Conservation (phyloP, 441 rosid genomes). For the Theobroma grandiflorum region DNA sequence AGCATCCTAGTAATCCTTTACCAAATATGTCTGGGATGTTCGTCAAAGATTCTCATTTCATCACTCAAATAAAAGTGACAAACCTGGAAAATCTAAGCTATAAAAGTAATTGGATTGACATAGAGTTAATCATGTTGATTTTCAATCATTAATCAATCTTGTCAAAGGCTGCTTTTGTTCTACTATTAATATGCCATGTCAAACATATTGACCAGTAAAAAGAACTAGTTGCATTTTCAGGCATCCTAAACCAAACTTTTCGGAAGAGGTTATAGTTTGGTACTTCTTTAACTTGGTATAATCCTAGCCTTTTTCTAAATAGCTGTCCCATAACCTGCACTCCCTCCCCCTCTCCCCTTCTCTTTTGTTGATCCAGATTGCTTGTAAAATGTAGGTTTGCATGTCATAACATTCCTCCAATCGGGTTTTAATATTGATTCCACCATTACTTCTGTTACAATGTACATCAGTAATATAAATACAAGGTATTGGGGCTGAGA, state of each 20-base stretch:
- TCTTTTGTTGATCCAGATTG: background rate
- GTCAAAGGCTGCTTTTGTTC: background rate
- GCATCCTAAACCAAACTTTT: background rate
- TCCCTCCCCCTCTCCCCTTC: background rate
- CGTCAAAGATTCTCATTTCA: background rate
- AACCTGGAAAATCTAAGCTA: background rate
- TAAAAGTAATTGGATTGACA: background rate
- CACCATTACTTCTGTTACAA: background rate
- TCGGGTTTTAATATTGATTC: background rate
- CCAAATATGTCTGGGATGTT: background rate
- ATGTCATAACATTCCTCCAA: background rate
- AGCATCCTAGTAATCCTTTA: no score
- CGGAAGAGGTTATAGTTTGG: background rate
- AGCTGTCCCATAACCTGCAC: background rate
- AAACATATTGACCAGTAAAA: background rate
- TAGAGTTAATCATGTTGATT: background rate
- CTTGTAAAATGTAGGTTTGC: background rate
- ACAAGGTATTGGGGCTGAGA: background rate
- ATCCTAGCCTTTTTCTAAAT: background rate
- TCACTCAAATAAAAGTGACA: background rate
- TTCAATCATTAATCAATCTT: background rate
- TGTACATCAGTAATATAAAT: background rate
- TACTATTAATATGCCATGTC: background rate
- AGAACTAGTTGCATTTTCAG: background rate
- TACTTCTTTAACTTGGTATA: background rate